Base-by-base conservation (phyloP, 352 stramenopile species). In the Phytophthora pisi region DNA sequence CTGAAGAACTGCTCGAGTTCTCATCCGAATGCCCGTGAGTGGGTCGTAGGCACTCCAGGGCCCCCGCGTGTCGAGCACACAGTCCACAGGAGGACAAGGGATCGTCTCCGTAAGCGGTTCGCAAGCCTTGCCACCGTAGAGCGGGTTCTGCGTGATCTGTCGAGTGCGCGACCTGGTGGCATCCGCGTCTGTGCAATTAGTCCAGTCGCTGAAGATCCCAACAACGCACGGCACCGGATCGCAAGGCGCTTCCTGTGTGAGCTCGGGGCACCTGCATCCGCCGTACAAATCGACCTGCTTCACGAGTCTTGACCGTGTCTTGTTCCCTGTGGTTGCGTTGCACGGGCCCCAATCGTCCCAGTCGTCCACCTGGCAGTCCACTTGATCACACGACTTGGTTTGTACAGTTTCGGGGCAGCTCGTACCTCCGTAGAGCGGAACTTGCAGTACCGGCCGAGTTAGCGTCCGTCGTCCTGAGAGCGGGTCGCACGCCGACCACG, bases 251-350 rank as follows among this genome's bases (percentile, higher is more conserved):
- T 65, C 49, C 6, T 90, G 64, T 0, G 53, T 70, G n/a, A 92
- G 75, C 2, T 54, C 16, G 1, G 76, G 80, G 28, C 84, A 92
- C 47, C 64, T 63, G 7, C 63, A 67, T 11, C 84, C 84, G 7
- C 84, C 84, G 46, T 90, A 90, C 49, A 86, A 56, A 57, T 86
- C 80, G 1, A 55, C 3, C 40, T 79, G 79, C 8, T 75, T 60
- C 38, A 92, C 74, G 3, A 5, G 51, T 4, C 82, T 75, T 0
- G 62, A 70, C 5, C 78, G 74, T 0, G 74, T 72, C 56, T 90
- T 89, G 24, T 74, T 75, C 0, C 66, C 61, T 3, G 43, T 68
- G 23, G 40, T 46, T 0, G 64, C 9, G 20, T 85, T 64, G 52
- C 79, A 88, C 0, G 28, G 23, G 2, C 53, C 49, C 72, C 69